Conservation (phyloP, 257 asterid genomes). For the Solanum verrucosum region DNA sequence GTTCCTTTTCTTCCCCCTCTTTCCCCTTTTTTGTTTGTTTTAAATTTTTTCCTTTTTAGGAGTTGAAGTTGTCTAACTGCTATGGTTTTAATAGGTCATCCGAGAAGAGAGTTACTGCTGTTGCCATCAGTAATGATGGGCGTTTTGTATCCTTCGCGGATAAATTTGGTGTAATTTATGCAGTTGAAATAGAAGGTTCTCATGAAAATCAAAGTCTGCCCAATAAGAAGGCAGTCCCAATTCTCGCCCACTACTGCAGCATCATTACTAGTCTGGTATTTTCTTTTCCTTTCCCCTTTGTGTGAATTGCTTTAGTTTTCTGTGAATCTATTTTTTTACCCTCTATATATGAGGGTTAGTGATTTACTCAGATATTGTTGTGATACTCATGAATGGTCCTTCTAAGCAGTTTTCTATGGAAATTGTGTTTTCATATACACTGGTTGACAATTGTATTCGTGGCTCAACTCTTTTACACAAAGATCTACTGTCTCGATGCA, state of each 20-base stretch:
- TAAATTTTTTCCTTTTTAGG: not conserved
- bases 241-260: conserved; percentile 95
- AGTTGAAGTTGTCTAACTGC: not conserved
- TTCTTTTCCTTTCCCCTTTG: not conserved
- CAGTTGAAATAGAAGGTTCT: conserved; percentile 33
- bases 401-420: not conserved
- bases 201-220: conserved; percentile 19
- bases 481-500: not conserved
- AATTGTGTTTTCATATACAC: not conserved
- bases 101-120: conserved; percentile 92
- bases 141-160: conserved; percentile 70
- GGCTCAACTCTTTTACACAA: not conserved
- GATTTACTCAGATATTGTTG: not conserved
- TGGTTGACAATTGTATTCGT: not conserved
- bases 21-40: not conserved
- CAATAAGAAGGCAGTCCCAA: conserved; percentile 59
- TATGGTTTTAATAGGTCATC: conserved; percentile 37
- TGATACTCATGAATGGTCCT: not conserved
- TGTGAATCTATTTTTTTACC: not conserved
- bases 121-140: conserved; percentile 63
- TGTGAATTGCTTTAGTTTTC: not conserved
- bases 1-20: not conserved
- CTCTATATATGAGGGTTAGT: not conserved
- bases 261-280: conserved; percentile 89
- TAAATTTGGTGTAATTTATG: conserved; percentile 83